Evolutionary conservation across 108 stramenopile genomes (phyloP).

Genomic region (Cyclotella sp.): DNA sequence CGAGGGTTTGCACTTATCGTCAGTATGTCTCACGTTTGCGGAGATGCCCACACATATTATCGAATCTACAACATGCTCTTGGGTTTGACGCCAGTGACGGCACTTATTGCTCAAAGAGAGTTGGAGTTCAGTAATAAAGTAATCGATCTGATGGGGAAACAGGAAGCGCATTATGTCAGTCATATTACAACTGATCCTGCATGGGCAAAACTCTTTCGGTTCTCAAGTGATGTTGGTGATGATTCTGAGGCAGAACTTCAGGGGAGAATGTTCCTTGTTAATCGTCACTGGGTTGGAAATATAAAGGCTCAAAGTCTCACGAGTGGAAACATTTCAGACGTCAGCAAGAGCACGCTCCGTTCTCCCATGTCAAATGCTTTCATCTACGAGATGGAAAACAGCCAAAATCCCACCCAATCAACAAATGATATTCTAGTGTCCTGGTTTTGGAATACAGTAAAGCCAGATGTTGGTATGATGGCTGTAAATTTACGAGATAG

Average conservation of each 20-base stretch:
- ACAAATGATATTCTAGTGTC: constrained; percentile 46
- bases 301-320: constrained; percentile 35
- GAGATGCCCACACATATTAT: constrained; percentile 55
- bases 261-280: constrained; percentile 29
- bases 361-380: constrained; percentile 43
- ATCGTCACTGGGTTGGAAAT: constrained; percentile 45
- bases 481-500: constrained; percentile 43
- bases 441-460: constrained; percentile 45
- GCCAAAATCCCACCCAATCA: constrained; percentile 38
- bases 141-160: constrained; percentile 53
- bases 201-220: constrained; percentile 45
- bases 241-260: constrained; percentile 33
- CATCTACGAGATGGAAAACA: constrained; percentile 16
- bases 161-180: constrained; percentile 48
- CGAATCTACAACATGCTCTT: constrained; percentile 52
- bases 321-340: constrained; percentile 29
- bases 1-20: constrained; percentile 38
- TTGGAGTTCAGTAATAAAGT: constrained; percentile 35
- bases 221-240: constrained; percentile 14
- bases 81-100: constrained; percentile 7
- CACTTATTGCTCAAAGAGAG: constrained; percentile 43
- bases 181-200: constrained; percentile 47
- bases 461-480: constrained; percentile 48
- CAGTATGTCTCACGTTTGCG: constrained; percentile 52
- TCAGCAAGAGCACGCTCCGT: constrained; percentile 29